phyloP scores from a whole-genome alignment of 768 basidiomycete species.

The Russula earlei region DNA sequence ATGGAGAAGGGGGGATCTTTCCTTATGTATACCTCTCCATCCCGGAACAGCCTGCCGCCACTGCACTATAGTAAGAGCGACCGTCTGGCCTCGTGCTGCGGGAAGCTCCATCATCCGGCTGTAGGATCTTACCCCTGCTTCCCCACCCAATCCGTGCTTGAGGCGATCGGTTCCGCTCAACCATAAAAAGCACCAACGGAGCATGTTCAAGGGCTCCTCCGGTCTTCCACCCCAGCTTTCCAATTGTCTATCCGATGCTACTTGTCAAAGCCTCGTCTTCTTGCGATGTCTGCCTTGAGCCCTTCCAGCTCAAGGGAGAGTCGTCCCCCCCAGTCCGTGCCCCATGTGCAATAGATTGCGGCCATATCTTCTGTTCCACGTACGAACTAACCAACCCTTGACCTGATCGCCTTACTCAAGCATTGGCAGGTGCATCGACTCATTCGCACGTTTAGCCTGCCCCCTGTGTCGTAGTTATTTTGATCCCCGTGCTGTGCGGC shows the following conservation, averaged over 20 bases:
- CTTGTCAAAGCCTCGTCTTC: slow-evolving; percentile 22
- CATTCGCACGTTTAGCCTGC: slow-evolving; percentile 13
- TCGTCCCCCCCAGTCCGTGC: slow-evolving; percentile 3
- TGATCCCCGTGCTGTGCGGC: slow-evolving; percentile 14
- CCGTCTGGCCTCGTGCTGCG: slow-evolving; percentile 16
- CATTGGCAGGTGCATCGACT: slow-evolving; percentile 15
- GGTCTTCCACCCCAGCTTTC: slow-evolving; percentile 12
- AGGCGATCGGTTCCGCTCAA: slow-evolving; percentile 18
- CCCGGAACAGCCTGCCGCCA: slow-evolving; percentile 14
- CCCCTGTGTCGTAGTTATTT: slow-evolving; percentile 18
- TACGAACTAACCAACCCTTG: slow-evolving; percentile 10
- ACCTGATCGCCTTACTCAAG: background rate
- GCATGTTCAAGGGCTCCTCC: slow-evolving; percentile 17
- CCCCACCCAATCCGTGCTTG: slow-evolving; percentile 8
- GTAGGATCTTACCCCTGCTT: slow-evolving; percentile 1
- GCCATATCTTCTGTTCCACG: slow-evolving; percentile 21
- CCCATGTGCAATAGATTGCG: slow-evolving; percentile 24
- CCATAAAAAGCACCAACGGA: slow-evolving; percentile 15
- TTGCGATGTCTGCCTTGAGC: slow-evolving; percentile 25
- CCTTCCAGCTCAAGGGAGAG: slow-evolving; percentile 18
- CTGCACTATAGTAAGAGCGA: slow-evolving; percentile 3
- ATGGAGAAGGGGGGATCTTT: slow-evolving; percentile 4
- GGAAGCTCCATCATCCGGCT: slow-evolving; percentile 11
- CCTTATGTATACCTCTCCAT: slow-evolving; percentile 1
- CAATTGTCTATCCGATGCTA: slow-evolving; percentile 20